phyloP scores from a whole-genome alignment of 208 protist genomes.

The Sergeia podlipaevii region DNA sequence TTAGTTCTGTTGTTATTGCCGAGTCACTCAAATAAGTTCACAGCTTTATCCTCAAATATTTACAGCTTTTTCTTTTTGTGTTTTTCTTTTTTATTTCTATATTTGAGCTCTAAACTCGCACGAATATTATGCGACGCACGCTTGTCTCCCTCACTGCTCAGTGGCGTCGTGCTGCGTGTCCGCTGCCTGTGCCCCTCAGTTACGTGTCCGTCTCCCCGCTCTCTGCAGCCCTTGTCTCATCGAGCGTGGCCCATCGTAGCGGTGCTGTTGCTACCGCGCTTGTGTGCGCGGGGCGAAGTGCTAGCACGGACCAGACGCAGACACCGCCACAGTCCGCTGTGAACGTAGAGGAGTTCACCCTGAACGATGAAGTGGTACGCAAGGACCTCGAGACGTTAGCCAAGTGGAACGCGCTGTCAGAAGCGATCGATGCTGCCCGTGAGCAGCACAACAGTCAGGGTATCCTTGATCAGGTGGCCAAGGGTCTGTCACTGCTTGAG shows the following conservation, averaged over 20 bases:
- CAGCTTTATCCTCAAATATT: background rate
- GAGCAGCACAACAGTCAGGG: conserved; percentile 23
- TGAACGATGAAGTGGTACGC: conserved; percentile 81
- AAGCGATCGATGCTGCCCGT: conserved; percentile 42
- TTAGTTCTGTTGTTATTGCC: no score
- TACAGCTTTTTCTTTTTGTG: background rate
- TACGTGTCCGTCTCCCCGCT: background rate
- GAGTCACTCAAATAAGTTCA: no score
- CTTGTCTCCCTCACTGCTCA: no score
- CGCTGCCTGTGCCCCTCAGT: background rate
- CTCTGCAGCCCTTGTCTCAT: no score
- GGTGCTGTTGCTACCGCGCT: no score
- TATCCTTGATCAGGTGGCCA: conserved; percentile 42
- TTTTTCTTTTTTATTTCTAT: conserved; percentile 6
- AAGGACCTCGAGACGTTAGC: conserved; percentile 61
- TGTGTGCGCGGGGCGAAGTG: no score
- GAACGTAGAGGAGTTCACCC: conserved; percentile 81
- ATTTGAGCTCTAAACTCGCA: background rate
- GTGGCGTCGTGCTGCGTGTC: no score
- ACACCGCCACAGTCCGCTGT: conserved; percentile 35
- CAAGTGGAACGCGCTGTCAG: conserved; percentile 72
- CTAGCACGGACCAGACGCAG: background rate
- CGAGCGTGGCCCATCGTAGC: no score
- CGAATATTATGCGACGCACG: background rate
- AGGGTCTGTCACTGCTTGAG: conserved; percentile 57